These are phyloP conservation scores for Fusarium sp. DNA, from an alignment of 2,329 filamentous ascomycete species.

Conservation along the genomic window DNA sequence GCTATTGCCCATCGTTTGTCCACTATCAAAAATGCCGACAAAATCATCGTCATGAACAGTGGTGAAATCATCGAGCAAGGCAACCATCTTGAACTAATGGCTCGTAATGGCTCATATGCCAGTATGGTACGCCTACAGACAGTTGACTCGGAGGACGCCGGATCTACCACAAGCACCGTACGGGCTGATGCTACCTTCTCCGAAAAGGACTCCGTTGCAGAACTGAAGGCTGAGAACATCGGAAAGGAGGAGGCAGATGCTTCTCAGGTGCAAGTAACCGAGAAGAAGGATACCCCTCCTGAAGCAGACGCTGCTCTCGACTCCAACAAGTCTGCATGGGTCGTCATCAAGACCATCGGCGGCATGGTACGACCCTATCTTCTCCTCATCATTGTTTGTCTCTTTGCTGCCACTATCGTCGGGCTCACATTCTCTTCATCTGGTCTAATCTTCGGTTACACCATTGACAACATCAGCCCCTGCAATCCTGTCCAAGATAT, in stretches of 20 bases:
- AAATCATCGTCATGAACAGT: constrained; percentile 73
- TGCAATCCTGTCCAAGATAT: constrained; percentile 57
- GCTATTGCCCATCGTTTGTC: constrained; percentile 73
- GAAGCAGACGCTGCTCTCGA: constrained; percentile 55
- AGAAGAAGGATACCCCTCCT: constrained; percentile 50
- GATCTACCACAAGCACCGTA: constrained; percentile 49
- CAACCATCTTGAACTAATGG: constrained; percentile 70
- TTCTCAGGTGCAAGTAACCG: constrained; percentile 47
- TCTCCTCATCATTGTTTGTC: constrained; percentile 55
- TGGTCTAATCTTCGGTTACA: constrained; percentile 63
- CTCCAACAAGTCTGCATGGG: constrained; percentile 54
- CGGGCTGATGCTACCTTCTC: constrained; percentile 57
- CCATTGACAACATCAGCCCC: constrained; percentile 59
- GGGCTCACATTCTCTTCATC: constrained; percentile 66
- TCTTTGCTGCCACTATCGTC: constrained; percentile 63
- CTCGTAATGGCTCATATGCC: constrained; percentile 62
- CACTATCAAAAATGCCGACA: constrained; percentile 72
- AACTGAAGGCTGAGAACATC: constrained; percentile 45
- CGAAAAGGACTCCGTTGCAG: constrained; percentile 55
- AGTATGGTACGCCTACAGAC: constrained; percentile 62
- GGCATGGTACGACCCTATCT: constrained; percentile 55
- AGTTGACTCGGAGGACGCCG: constrained; percentile 49
- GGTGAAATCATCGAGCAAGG: constrained; percentile 73
- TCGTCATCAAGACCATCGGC: constrained; percentile 54
- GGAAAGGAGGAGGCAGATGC: constrained; percentile 58